These are phyloP conservation scores for Candida boidinii DNA, from an alignment of 805 yeast genomes.

Conservation along the genomic window DNA sequence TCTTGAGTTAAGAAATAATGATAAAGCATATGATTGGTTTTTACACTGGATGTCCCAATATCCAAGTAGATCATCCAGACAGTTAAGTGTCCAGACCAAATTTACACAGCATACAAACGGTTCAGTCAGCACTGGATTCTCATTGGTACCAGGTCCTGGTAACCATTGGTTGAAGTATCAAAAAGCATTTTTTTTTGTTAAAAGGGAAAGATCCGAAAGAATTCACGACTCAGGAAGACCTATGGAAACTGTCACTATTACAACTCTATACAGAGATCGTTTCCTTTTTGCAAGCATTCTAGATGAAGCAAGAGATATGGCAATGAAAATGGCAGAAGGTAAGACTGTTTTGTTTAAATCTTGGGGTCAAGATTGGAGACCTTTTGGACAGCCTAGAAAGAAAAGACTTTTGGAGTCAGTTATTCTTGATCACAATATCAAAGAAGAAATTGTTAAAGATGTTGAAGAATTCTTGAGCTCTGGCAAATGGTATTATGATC, in stretches of 20 bases:
- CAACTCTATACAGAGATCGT: constrained; percentile 81
- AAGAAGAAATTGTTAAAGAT: constrained; percentile 57
- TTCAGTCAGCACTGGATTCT: constrained; percentile 75
- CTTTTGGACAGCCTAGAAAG: constrained; percentile 90
- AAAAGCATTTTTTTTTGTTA: constrained; percentile 83
- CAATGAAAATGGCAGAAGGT: constrained; percentile 78
- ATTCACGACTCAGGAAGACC: constrained; percentile 90
- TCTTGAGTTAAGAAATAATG: constrained; percentile 87
- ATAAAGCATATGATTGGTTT: constrained; percentile 91
- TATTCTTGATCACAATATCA: constrained; percentile 69
- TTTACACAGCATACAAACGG: constrained; percentile 90
- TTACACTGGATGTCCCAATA: constrained; percentile 91
- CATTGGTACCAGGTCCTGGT: constrained; percentile 96
- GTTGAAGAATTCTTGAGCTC: constrained; percentile 71
- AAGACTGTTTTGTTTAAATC: constrained; percentile 90
- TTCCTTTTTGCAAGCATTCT: constrained; percentile 55
- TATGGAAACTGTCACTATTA: constrained; percentile 90
- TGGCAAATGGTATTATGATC: constrained; percentile 86
- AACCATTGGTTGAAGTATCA: constrained; percentile 78
- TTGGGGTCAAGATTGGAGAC: constrained; percentile 99
- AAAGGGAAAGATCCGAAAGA: constrained; percentile 84
- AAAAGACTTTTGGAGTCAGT: constrained; percentile 83
- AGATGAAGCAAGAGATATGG: constrained; percentile 77
- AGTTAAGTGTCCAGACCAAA: constrained; percentile 82
- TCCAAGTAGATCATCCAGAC: constrained; percentile 69